Percentiles rank a stretch among this genome's conserved stretches.
phyloP scores from a whole-genome alignment of 495 filamentous ascomycete genomes.

The Penicillium lividum region DNA sequence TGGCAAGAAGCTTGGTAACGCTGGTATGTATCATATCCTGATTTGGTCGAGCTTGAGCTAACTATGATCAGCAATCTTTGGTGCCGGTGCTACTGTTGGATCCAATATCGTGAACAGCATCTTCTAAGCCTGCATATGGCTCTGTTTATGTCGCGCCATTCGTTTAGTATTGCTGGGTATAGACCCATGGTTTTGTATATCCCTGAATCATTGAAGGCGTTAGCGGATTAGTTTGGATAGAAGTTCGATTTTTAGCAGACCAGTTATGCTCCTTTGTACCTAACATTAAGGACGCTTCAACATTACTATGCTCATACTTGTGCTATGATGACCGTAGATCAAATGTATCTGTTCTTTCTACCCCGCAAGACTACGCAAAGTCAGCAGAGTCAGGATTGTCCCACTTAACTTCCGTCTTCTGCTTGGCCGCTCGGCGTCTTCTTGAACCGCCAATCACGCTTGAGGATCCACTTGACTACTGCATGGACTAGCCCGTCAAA shows the following conservation, averaged over 20 bases:
- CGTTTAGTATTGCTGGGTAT: neutral
- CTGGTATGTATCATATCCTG: conserved; percentile 38
- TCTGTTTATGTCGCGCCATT: neutral
- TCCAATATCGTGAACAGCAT: conserved; percentile 91
- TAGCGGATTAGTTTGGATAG: neutral
- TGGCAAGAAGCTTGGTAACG: conserved; percentile 58
- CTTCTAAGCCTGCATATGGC: conserved; percentile 56
- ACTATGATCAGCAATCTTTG: conserved; percentile 60
- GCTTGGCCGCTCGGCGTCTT: conserved; percentile 15
- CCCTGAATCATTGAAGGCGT: conserved; percentile 3
- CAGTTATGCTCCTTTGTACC: neutral
- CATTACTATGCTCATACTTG: neutral
- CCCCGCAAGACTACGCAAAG: neutral
- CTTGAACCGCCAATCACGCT: conserved; percentile 11
- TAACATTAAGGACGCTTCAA: neutral
- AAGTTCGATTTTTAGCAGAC: neutral
- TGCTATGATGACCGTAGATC: no score
- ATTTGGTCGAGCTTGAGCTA: neutral
- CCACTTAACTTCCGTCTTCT: conserved; percentile 2
- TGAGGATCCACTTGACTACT: conserved; percentile 6
- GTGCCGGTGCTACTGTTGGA: conserved; percentile 87
- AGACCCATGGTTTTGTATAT: conserved; percentile 3
- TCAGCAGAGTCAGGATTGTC: neutral
- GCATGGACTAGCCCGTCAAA: conserved; percentile 14
- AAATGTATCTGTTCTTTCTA: no score